Conservation (phyloP, 129 eudicot genomes). For the Gnaphalium uliginosum region DNA sequence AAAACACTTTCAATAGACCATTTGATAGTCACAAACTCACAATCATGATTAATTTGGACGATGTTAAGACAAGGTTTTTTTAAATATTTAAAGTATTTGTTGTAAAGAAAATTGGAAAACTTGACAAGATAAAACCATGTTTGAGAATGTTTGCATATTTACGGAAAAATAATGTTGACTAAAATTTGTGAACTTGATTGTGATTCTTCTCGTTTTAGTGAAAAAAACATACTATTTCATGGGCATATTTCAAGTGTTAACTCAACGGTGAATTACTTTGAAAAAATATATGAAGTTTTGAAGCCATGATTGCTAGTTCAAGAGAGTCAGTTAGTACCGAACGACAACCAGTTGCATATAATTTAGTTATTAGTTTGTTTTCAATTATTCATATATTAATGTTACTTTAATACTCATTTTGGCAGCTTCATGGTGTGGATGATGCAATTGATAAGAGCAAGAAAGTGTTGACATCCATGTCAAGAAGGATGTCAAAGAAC, state of each 20-base stretch:
- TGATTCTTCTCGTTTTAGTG: too few relatives aligned
- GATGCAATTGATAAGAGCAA: slow-evolving; percentile 93
- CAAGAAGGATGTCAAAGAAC: slow-evolving; percentile 82
- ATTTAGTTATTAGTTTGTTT: not conserved
- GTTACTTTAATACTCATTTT: slow-evolving; percentile 2
- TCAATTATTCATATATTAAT: not conserved
- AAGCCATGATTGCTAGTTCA: not conserved
- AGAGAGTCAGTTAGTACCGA: not conserved
- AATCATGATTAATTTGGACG: not conserved
- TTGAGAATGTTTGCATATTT: not conserved
- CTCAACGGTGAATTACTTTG: not conserved
- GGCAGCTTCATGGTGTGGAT: slow-evolving; percentile 93
- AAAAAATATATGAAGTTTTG: not conserved
- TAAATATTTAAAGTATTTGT: too few relatives aligned
- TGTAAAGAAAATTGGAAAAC: not conserved
- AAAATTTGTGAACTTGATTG: not conserved
- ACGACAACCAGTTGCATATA: not conserved
- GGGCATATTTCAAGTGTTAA: not conserved
- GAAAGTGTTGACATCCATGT: slow-evolving; percentile 84
- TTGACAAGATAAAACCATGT: not conserved
- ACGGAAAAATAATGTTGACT: not conserved
- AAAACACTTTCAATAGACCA: not conserved
- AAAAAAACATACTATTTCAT: not conserved
- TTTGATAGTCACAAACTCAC: not conserved
- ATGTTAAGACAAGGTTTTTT: too few relatives aligned